Evolutionary conservation across 148 eudicot genomes (phyloP).

Genomic region (Rheum nobile): DNA sequence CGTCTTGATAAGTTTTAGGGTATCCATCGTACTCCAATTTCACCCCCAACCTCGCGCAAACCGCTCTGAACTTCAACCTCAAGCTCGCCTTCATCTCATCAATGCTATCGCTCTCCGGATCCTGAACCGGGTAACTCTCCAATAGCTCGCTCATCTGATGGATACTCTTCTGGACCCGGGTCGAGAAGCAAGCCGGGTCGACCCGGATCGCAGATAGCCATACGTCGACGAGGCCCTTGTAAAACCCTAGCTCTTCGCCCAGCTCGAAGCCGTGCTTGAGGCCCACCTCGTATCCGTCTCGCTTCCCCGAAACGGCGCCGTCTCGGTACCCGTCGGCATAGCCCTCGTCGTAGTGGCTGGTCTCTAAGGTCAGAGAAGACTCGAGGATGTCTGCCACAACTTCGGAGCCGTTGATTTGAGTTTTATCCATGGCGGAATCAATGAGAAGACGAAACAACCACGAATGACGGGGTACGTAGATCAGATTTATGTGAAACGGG

Average conservation of each 20-base stretch:
- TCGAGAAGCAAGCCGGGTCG: conserved; percentile 42
- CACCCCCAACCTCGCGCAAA: conserved; percentile 57
- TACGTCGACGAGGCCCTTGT: conserved; percentile 53
- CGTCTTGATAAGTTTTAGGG: conserved; percentile 37
- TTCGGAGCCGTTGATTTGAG: neutral
- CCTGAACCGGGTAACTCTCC: conserved; percentile 32
- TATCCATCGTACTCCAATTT: conserved; percentile 63
- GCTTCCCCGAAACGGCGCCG: conserved; percentile 40
- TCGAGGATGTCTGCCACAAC: conserved; percentile 34
- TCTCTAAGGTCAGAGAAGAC: conserved; percentile 36
- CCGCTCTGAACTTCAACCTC: conserved; percentile 59
- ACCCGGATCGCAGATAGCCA: conserved; percentile 51
- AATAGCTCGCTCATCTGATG: conserved; percentile 44
- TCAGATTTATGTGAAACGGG: too few relatives aligned
- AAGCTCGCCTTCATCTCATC: conserved; percentile 35
- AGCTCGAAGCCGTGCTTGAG: conserved; percentile 53
- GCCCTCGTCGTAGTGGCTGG: conserved; percentile 49
- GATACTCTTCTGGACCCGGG: conserved; percentile 46
- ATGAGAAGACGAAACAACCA: neutral
- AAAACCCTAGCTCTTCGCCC: conserved; percentile 78
- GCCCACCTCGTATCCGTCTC: conserved; percentile 69
- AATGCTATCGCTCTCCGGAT: conserved; percentile 55
- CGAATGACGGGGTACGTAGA: too few relatives aligned
- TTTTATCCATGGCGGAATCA: neutral
- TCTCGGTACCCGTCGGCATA: conserved; percentile 58